These are phyloP conservation scores for Aspergillus arachidicola DNA, from an alignment of 2,329 filamentous ascomycete genomes.

Conservation along the genomic window DNA sequence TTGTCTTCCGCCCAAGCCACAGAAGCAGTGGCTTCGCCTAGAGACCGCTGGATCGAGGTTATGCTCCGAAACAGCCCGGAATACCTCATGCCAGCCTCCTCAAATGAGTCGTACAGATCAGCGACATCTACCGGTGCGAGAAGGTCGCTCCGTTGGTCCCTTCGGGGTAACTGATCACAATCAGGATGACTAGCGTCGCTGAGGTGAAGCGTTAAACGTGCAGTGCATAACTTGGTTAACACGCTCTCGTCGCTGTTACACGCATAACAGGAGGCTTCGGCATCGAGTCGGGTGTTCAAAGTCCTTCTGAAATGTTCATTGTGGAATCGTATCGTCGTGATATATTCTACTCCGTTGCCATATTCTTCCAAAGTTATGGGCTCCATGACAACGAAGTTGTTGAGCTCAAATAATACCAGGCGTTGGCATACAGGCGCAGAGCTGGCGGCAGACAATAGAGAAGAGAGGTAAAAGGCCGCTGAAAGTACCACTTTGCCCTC, in stretches of 20 bases:
- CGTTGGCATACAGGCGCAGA: not conserved
- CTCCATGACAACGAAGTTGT: not conserved
- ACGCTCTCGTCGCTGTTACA: not conserved
- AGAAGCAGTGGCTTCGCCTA: not conserved
- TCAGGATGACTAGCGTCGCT: not conserved
- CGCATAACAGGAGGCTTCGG: not conserved
- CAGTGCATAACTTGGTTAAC: not conserved
- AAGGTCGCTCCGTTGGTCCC: not conserved
- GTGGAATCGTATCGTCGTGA: not conserved
- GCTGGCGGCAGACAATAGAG: not conserved
- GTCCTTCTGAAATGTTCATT: not conserved
- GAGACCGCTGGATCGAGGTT: not conserved
- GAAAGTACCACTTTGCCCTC: not conserved
- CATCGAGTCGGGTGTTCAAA: not conserved
- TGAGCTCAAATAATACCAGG: not conserved
- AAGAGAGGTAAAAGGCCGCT: not conserved
- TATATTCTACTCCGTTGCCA: not conserved
- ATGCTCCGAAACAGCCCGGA: not conserved
- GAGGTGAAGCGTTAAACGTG: not conserved
- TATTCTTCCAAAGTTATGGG: not conserved
- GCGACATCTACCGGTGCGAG: not conserved
- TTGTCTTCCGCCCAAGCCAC: not conserved
- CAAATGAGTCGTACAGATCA: not conserved
- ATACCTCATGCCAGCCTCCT: not conserved
- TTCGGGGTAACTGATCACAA: not conserved